Base-by-base conservation (phyloP, 768 basidiomycete genomes). In the Nidularia pulvinata region DNA sequence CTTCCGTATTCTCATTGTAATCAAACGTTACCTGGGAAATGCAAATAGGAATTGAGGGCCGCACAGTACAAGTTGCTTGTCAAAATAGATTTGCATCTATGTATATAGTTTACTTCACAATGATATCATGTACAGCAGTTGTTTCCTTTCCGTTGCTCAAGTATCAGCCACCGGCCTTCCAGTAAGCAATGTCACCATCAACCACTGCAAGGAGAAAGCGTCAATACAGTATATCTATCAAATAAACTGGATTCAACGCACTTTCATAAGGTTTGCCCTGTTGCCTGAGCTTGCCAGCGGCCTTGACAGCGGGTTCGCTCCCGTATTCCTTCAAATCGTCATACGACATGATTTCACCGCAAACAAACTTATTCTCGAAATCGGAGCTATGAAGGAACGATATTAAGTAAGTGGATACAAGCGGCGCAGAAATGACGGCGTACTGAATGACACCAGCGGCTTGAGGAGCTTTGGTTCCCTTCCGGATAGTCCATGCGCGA, bases 371-470 rank as follows among this genome's bases (percentile, higher is more conserved):
- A 72, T 96, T 92, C 76, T 98, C 94, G 66, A 98, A 98, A 72
- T 98, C 95, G 49, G 93, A 88, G 79, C 91, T 93, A 55, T 2
- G 14, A 36, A 6, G 22, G 48, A 49, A 44, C 39, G 42, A 51
- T 22, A 46, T 37, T 25, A 14, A 9, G 49, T 39, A 6, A 34
- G n/a, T 42, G 44, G 19, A 36, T 6, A 39, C 48, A 43, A 14
- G 7, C 49, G 6, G 1, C 6, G 22, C 45, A 25, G 22, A 11
- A 39, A 7, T n/a, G 16, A 34, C 32, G 10, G 78, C 89, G 49
- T 65, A 93, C 89, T 98, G 96, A 65, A 98, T 98, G 59, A 98
- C 94, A 70, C 97, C 97, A 37, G 97, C 97, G 6, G 97, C 97
- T 67, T 94, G 91, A 2, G 96, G 97, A 1, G 97, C 96, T 68